phyloP scores from a whole-genome alignment of 768 basidiomycete genomes.

The Baorangia bicolor region DNA sequence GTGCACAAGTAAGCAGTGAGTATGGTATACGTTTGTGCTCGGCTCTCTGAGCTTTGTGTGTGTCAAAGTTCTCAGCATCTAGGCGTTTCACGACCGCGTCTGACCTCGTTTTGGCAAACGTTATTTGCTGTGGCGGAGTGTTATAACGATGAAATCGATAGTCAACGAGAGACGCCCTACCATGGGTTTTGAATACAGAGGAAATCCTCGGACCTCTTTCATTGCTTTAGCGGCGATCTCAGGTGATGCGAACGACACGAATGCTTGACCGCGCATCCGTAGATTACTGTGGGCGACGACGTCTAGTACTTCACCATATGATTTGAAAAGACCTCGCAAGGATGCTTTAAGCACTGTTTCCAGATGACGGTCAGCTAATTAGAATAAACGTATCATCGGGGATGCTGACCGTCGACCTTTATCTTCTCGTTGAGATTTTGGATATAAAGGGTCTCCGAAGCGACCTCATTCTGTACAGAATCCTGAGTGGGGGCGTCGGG shows the following conservation, averaged over 20 bases:
- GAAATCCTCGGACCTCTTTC: constrained; percentile 93
- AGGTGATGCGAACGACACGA: constrained; percentile 84
- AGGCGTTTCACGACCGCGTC: constrained; percentile 85
- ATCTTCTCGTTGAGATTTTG: constrained; percentile 97
- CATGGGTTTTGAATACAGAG: constrained; percentile 96
- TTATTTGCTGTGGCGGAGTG: constrained; percentile 73
- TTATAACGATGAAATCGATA: neutral
- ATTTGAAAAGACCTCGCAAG: constrained; percentile 84
- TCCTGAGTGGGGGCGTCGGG: constrained; percentile 16
- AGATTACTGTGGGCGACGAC: constrained; percentile 95
- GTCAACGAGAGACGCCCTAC: constrained; percentile 41
- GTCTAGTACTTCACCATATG: constrained; percentile 90
- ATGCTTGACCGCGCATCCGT: constrained; percentile 98
- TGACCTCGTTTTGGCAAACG: constrained; percentile 85
- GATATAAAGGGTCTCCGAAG: constrained; percentile 89
- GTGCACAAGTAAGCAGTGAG: neutral
- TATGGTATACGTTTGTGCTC: constrained; percentile 78
- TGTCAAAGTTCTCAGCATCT: constrained; percentile 64
- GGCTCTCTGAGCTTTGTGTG: constrained; percentile 69
- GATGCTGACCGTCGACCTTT: constrained; percentile 63
- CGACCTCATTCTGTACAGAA: constrained; percentile 41
- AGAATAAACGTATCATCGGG: neutral
- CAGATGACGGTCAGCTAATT: constrained; percentile 7
- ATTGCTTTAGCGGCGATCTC: constrained; percentile 85
- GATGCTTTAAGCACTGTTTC: constrained; percentile 83